Base-by-base conservation (phyloP, 2,329 filamentous ascomycete genomes). In the Aspergillus quadricinctus region DNA sequence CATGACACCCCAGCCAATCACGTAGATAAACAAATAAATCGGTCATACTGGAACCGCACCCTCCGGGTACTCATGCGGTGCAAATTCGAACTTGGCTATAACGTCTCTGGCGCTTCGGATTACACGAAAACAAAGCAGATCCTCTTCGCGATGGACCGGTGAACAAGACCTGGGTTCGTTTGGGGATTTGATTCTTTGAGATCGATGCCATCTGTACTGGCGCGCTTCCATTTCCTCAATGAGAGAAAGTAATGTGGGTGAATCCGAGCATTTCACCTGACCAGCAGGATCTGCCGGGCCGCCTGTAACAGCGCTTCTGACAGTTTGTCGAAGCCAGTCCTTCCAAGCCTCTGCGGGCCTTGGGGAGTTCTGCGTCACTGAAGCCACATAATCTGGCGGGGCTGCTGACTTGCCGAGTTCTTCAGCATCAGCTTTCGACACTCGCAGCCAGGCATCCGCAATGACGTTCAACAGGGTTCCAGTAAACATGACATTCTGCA, bases 401-500 rank as follows among this genome's bases (percentile, higher is more conserved):
- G 72, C 68, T 5, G 69, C 57, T 48, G 72, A 67, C 54, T 63
- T 69, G 8, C 72, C 72, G 11, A 79, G 60, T 11, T 75, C 70
- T 49, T 64, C 62, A 9, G 75, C 60, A 48, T 74, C 68, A 25
- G 68, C 65, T 50, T 71, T 66, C 23, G 66, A 73, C 19, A 78
- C 66, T 2, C 72, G 70, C 10, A 76, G 65, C 77, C 77, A 79
- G 25, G 71, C 65, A 55, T 78, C 77, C 23, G 73, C 75, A 19
- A 77, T 61, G 21, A 77, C 71, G n/a, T 70, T 78, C 48, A 79
- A 63, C 11, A 79, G 64, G 10, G 76, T 77, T 11, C 72, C 73
- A n/a, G 72, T 70, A 50, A 79, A 70, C 74, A 78, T 78, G 48
- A 79, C 70, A 52, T 79, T 79, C 57, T 78, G 77, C 25, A 76